A percentile compares a stretch with the other conserved stretches of the same genome.
phyloP scores from a whole-genome alignment of 352 stramenopile genomes.

The Phytophthora litchii region DNA sequence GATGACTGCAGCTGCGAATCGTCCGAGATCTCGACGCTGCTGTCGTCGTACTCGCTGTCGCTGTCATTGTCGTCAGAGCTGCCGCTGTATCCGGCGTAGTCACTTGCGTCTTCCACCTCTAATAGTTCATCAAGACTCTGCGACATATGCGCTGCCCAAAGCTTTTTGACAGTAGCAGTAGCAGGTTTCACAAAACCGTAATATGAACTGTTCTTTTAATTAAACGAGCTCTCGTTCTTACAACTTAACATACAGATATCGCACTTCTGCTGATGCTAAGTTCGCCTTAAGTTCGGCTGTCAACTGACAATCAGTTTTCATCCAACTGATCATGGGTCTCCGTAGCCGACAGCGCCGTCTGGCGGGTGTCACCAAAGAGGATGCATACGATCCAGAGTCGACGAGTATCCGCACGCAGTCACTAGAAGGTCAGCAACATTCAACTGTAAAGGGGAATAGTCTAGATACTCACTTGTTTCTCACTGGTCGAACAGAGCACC shows the following conservation, averaged over 20 bases:
- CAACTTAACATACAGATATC: no score
- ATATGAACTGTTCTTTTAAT: no score
- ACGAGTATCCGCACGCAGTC: conserved; percentile 36
- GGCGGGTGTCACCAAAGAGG: conserved; percentile 38
- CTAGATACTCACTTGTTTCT: neutral
- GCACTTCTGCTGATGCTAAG: neutral
- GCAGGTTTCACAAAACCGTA: no score
- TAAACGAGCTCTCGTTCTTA: no score
- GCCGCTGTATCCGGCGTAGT: conserved; percentile 2
- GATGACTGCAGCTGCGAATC: no score
- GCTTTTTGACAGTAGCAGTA: no score
- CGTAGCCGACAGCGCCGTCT: conserved; percentile 54
- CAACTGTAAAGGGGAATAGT: neutral
- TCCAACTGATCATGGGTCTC: conserved; percentile 54
- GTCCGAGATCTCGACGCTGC: no score
- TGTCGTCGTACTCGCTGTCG: neutral
- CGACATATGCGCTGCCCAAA: no score
- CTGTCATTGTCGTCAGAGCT: neutral
- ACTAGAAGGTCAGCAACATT: conserved; percentile 35
- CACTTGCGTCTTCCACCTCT: conserved; percentile 1
- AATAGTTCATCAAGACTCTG: conserved; percentile 1
- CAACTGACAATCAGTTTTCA: no score
- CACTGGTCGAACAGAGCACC: conserved; percentile 38
- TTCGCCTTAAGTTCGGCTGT: neutral
- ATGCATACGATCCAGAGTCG: conserved; percentile 50